These are phyloP conservation scores for Dissophora globulifera DNA, from an alignment of 192 early-diverging fungal species.

Conservation along the genomic window DNA sequence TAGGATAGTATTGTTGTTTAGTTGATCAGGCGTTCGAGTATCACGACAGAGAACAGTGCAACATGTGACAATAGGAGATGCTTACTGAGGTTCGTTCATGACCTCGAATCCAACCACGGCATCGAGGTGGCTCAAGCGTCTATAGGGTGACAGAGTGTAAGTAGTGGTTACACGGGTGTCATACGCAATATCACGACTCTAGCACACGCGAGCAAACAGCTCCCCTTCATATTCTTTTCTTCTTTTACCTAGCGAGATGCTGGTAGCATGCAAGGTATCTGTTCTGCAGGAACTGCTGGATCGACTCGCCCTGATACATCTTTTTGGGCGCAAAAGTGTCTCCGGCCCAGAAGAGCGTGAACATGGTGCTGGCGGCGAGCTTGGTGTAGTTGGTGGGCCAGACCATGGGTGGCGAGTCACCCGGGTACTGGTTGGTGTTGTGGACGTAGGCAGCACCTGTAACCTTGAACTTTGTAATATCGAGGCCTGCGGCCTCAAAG, in stretches of 20 bases:
- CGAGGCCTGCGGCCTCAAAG: slow-evolving; percentile 82
- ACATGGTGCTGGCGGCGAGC: slow-evolving; percentile 84
- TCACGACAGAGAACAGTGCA: too few species aligned
- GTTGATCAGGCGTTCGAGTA: too few species aligned
- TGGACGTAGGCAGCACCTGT: slow-evolving; percentile 86
- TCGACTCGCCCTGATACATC: slow-evolving; percentile 67
- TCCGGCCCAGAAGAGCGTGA: slow-evolving; percentile 84
- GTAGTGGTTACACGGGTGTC: not conserved
- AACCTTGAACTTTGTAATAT: slow-evolving; percentile 76
- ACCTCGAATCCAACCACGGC: slow-evolving; percentile 83
- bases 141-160: slow-evolving; percentile 10
- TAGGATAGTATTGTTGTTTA: too few species aligned
- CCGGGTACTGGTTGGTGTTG: slow-evolving; percentile 61
- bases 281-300: slow-evolving; percentile 75
- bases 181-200: too few species aligned
- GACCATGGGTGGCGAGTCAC: slow-evolving; percentile 66
- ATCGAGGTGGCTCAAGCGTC: slow-evolving; percentile 69
- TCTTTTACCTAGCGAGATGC: slow-evolving; percentile 73
- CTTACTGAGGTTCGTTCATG: slow-evolving; percentile 77
- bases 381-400: slow-evolving; percentile 94
- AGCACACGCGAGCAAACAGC: not conserved
- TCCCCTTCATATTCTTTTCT: too few species aligned
- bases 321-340: slow-evolving; percentile 76
- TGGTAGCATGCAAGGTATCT: slow-evolving; percentile 72
- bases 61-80: not conserved